A percentile compares a stretch with the other conserved stretches of the same genome.
phyloP scores from a whole-genome alignment of 306 rosid species.

The Urtica urens region DNA sequence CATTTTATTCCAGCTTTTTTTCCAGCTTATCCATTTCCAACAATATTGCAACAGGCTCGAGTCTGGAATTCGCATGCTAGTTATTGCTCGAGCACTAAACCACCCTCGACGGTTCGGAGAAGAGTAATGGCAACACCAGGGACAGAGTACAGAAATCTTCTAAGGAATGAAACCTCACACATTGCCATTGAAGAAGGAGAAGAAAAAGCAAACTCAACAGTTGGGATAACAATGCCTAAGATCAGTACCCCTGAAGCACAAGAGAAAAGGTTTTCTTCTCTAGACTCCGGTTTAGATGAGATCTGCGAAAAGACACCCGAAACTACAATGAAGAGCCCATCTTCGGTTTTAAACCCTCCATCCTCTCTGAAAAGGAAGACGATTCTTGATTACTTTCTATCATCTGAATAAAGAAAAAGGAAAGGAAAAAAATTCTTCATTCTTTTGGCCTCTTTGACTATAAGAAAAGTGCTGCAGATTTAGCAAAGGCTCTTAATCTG shows the following conservation, averaged over 20 bases:
- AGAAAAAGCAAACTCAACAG: constrained; percentile 10
- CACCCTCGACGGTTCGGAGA: constrained; percentile 49
- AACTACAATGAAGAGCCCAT: constrained; percentile 67
- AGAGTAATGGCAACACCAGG: constrained; percentile 74
- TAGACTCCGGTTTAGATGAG: constrained; percentile 22
- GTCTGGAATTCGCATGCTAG: constrained; percentile 45
- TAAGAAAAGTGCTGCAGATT: constrained; percentile 7
- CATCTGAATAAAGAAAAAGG: constrained; percentile 31
- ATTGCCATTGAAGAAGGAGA: constrained; percentile 19
- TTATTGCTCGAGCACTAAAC: constrained; percentile 18
- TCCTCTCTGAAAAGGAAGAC: constrained; percentile 73
- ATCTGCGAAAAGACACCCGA: constrained; percentile 61
- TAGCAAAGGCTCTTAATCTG: constrained; percentile 3
- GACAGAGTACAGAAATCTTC: constrained; percentile 35
- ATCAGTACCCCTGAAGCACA: constrained; percentile 39
- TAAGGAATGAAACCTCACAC: constrained; percentile 21
- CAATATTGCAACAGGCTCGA: constrained; percentile 43
- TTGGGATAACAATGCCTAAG: constrained; percentile 37
- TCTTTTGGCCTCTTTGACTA: neutral
- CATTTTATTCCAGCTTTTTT: neutral
- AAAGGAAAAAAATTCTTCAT: no score
- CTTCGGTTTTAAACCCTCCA: constrained; percentile 84
- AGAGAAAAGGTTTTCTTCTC: constrained; percentile 23
- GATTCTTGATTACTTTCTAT: constrained; percentile 70
- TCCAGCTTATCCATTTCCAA: constrained; percentile 1